Evolutionary conservation across 208 protist species (phyloP), one percentile per base, ranked within the genome.

Genomic region (Acanthamoeba lenticulata): DNA sequence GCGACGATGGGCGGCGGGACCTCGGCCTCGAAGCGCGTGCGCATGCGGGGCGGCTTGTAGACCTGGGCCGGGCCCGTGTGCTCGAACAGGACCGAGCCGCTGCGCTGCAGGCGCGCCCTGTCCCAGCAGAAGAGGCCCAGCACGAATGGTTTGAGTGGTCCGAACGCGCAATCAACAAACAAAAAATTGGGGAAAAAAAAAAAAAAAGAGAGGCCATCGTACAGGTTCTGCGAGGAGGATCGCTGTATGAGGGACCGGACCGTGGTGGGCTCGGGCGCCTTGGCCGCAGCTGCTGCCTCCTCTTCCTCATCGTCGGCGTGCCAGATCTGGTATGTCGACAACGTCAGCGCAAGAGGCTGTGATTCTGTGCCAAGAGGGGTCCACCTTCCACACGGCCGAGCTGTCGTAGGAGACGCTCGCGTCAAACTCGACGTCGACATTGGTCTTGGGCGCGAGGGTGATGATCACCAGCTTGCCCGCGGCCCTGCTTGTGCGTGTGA

Each of bases 21-120:
- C 27, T 92, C 86, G 21, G 55, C 38, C 38, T 92, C 86, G 57
- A 92, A 92, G 44, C 86, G 86, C 42, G 55, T 92, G 17, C 86
- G 47, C 1, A 92, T 17, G 21, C 32, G 2, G 1, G 86, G 86
- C 1, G 86, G 86, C 86, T 74, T 74, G 86, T 92, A 92, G 27
- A 65, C 60, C n/a, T 92, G 86, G 2, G 86, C 86, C 29, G 86
- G 86, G 13, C 86, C 86, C 38, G 32, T 34, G 29, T 92, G 86
- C 55, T 92, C 86, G 32, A 77, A 74, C 45, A 92, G 17, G 1
- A 92, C 62, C 17, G 86, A 92, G 15, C 44, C 60, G 29, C 40
- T 55, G 21, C 86, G 34, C 27, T 42, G 19, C 1, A 92, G 15
- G 19, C 38, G 67, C 36, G 67, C 36, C 44, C 32, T 88, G 42